These are phyloP conservation scores for Neohortaea acidophila DNA, from an alignment of 495 filamentous ascomycete genomes.

Conservation along the genomic window DNA sequence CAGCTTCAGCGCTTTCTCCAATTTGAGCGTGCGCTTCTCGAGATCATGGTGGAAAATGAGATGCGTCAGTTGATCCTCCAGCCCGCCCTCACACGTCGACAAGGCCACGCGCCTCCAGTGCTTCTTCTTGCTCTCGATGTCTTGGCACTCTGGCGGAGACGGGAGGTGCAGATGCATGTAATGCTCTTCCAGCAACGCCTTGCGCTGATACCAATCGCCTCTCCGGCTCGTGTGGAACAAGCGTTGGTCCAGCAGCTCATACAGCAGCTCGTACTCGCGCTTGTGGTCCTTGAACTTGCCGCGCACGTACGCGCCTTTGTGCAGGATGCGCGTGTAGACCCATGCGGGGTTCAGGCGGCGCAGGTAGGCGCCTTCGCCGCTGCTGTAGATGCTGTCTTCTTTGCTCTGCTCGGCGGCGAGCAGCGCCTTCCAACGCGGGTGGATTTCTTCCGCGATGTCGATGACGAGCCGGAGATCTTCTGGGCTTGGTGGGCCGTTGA, in stretches of 20 bases:
- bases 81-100: slow-evolving; percentile 69
- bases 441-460: slow-evolving; percentile 54
- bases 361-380: slow-evolving; percentile 77
- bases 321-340: slow-evolving; percentile 83
- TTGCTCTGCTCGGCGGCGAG: slow-evolving; percentile 63
- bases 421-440: slow-evolving; percentile 65
- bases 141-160: slow-evolving; percentile 30
- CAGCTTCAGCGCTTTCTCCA: slow-evolving; percentile 74
- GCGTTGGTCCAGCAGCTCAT: slow-evolving; percentile 62
- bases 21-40: slow-evolving; percentile 78
- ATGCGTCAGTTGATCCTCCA: slow-evolving; percentile 78
- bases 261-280: slow-evolving; percentile 59
- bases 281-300: slow-evolving; percentile 68
- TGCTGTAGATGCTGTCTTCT: slow-evolving; percentile 67
- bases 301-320: slow-evolving; percentile 70
- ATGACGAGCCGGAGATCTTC: slow-evolving; percentile 53
- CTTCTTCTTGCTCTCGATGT: slow-evolving; percentile 53
- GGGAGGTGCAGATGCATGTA: slow-evolving; percentile 62
- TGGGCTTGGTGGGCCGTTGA: slow-evolving; percentile 53
- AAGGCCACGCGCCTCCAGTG: slow-evolving; percentile 69
- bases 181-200: slow-evolving; percentile 84
- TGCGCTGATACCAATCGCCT: slow-evolving; percentile 91
- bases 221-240: slow-evolving; percentile 75
- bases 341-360: slow-evolving; percentile 84
- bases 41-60: slow-evolving; percentile 87